phyloP scores from a whole-genome alignment of 345 rosid species.

The Mangifera indica region DNA sequence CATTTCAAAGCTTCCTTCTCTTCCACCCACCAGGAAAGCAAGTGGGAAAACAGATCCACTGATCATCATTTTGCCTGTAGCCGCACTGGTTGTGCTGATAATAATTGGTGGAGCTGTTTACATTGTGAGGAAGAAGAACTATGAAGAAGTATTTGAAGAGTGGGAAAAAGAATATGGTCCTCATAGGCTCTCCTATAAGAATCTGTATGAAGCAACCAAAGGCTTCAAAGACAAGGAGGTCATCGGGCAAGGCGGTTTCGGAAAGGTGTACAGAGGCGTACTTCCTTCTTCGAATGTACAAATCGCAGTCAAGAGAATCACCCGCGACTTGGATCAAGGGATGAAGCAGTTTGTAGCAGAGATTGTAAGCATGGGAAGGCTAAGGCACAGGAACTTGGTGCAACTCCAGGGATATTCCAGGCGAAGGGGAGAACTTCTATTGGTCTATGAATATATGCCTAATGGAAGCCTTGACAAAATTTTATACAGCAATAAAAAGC shows the following conservation, averaged over 20 bases:
- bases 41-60: constrained; percentile 17
- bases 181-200: constrained; percentile 55
- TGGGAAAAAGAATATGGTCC: constrained; percentile 64
- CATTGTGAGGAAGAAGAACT: constrained; percentile 38
- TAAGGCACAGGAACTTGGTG: constrained; percentile 54
- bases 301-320: constrained; percentile 59
- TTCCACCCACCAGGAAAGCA: constrained; percentile 34
- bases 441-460: constrained; percentile 60
- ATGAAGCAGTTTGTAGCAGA: constrained; percentile 50
- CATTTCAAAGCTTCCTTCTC: constrained; percentile 48
- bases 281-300: constrained; percentile 38
- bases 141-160: constrained; percentile 58
- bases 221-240: constrained; percentile 57
- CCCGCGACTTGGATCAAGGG: constrained; percentile 45
- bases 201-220: constrained; percentile 54
- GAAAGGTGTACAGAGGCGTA: constrained; percentile 56
- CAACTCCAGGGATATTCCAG: constrained; percentile 58
- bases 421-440: constrained; percentile 46
- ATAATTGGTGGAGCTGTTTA: constrained; percentile 26
- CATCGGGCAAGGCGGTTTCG: constrained; percentile 52
- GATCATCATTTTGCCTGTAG: constrained; percentile 25
- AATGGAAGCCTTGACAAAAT: constrained; percentile 56
- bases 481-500: constrained; percentile 32
- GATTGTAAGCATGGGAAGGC: constrained; percentile 46
- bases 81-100: constrained; percentile 18